phyloP scores from a whole-genome alignment of 306 rosid genomes.

The Styphnolobium japonicum region DNA sequence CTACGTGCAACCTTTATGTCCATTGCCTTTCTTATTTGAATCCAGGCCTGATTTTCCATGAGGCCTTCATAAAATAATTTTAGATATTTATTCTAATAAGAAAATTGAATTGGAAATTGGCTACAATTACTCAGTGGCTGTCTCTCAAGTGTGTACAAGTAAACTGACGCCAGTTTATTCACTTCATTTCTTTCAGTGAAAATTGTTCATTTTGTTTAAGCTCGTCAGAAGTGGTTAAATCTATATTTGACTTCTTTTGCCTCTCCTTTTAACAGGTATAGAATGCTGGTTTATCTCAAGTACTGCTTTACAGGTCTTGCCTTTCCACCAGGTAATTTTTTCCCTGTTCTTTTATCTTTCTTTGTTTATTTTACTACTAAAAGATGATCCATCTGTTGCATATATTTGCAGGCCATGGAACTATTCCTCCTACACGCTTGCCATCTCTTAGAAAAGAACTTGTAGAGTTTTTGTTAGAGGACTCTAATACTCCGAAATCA shows the following conservation, averaged over 20 bases:
- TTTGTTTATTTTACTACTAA: background rate
- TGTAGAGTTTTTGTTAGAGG: conserved; percentile 68
- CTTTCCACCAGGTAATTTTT: conserved; percentile 88
- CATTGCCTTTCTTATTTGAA: background rate
- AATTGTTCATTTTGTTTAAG: conserved; percentile 21
- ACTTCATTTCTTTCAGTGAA: conserved; percentile 2
- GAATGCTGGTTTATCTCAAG: conserved; percentile 91
- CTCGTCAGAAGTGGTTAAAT: conserved; percentile 14
- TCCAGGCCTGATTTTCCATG: conserved; percentile 4
- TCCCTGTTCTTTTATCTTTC: background rate
- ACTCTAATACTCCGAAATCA: conserved; percentile 44
- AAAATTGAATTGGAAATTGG: background rate
- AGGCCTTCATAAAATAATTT: background rate
- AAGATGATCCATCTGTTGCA: conserved; percentile 18
- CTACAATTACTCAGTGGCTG: background rate
- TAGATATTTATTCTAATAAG: background rate
- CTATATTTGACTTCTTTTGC: conserved; percentile 14
- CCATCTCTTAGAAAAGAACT: conserved; percentile 86
- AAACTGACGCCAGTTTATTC: conserved; percentile 20
- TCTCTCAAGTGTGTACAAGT: background rate
- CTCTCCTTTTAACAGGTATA: conserved; percentile 54
- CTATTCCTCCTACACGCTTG: conserved; percentile 61
- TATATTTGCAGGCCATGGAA: conserved; percentile 79
- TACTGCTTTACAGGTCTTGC: conserved; percentile 95
- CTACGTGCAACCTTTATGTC: conserved; percentile 1